Percentiles rank a stretch among this genome's conserved stretches.
These are phyloP conservation scores for Waltergamsia citrina DNA, from an alignment of 2,329 filamentous ascomycete genomes.

Conservation along the genomic window DNA sequence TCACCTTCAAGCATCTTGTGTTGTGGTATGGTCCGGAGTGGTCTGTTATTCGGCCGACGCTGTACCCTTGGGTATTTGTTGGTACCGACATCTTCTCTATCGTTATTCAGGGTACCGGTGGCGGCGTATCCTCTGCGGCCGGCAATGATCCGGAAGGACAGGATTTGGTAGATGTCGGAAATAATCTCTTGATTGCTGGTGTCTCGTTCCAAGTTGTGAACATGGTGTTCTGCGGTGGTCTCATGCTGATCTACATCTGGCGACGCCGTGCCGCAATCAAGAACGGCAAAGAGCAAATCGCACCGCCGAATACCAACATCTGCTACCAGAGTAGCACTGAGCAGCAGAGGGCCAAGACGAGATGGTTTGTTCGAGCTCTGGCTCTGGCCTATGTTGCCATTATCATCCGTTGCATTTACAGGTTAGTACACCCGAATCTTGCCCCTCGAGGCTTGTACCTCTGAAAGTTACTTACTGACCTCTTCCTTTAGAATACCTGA, in stretches of 20 bases:
- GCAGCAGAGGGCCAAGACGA: constrained; percentile 3
- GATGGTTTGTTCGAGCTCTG: constrained; percentile 5
- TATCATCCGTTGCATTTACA: constrained; percentile 8
- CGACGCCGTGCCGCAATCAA: constrained; percentile 1
- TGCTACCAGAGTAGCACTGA: not conserved
- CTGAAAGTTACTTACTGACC: constrained; percentile 2
- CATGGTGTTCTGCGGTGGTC: constrained; percentile 12
- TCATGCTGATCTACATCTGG: constrained; percentile 7
- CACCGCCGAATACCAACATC: not conserved
- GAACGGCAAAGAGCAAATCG: not conserved
- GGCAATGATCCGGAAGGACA: constrained; percentile 1
- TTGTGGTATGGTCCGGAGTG: constrained; percentile 28
- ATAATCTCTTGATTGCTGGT: constrained; percentile 12
- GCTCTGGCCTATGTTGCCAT: constrained; percentile 6
- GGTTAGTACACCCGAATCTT: constrained; percentile 3
- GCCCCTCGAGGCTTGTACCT: not conserved
- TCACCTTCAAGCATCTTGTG: constrained; percentile 35
- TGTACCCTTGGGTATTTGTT: constrained; percentile 41
- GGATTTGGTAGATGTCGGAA: constrained; percentile 6
- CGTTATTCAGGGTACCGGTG: constrained; percentile 12
- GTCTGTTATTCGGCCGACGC: constrained; percentile 26
- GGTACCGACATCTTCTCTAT: constrained; percentile 34
- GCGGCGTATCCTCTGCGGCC: not conserved
- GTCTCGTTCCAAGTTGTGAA: constrained; percentile 16
- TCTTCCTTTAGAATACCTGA: constrained; percentile 4